Evolutionary conservation across 2,329 filamentous ascomycete genomes (phyloP).

Genomic region (Cladosporium sp.): DNA sequence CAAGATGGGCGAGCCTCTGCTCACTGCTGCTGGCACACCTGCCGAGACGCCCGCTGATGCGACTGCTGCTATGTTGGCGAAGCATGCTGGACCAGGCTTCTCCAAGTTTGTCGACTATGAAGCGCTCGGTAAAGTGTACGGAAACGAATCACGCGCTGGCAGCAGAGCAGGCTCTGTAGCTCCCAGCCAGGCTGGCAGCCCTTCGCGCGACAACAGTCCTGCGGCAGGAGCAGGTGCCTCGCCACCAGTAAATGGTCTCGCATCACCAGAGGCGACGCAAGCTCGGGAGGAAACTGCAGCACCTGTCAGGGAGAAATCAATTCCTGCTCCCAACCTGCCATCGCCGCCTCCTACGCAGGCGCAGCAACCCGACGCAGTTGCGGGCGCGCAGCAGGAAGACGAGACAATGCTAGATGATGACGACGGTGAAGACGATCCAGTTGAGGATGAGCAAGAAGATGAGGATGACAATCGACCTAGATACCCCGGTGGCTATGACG

Average conservation of each 20-base stretch:
- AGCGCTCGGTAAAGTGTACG: slow-evolving; percentile 46
- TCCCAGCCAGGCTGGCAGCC: slow-evolving; percentile 13
- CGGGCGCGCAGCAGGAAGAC: slow-evolving; percentile 12
- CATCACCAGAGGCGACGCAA: slow-evolving; percentile 23
- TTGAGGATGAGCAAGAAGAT: slow-evolving; percentile 21
- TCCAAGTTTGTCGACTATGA: slow-evolving; percentile 52
- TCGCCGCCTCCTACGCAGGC: slow-evolving; percentile 14
- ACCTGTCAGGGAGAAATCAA: slow-evolving; percentile 6
- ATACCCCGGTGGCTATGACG: slow-evolving; percentile 22
- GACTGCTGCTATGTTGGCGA: slow-evolving; percentile 48
- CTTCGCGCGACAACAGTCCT: slow-evolving; percentile 16
- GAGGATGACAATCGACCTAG: slow-evolving; percentile 21
- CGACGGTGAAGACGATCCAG: slow-evolving; percentile 22
- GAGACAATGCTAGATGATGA: background rate
- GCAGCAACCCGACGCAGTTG: slow-evolving; percentile 17
- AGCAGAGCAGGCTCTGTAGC: slow-evolving; percentile 23
- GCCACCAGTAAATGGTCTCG: slow-evolving; percentile 21
- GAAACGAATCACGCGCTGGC: slow-evolving; percentile 25
- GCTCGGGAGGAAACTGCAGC: slow-evolving; percentile 14
- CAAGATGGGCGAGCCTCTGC: slow-evolving; percentile 45
- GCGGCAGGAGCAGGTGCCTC: slow-evolving; percentile 21
- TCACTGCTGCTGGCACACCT: slow-evolving; percentile 45
- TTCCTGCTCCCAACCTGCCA: background rate
- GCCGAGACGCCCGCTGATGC: slow-evolving; percentile 49
- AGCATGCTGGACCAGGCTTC: slow-evolving; percentile 44